Conservation (phyloP, 768 basidiomycete genomes). For the Artomyces pyxidatus region DNA sequence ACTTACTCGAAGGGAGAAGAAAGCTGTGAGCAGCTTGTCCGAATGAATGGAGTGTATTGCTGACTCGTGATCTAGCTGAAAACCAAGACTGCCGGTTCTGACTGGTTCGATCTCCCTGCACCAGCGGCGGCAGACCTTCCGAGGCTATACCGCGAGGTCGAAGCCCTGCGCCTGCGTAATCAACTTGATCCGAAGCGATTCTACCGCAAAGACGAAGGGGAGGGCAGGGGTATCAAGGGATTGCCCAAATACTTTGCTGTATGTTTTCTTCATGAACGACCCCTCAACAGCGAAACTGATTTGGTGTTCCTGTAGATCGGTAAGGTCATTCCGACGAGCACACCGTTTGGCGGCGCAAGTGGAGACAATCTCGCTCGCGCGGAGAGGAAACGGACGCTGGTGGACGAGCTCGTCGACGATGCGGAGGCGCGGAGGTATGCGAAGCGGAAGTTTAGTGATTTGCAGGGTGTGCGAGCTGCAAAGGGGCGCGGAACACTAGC, state of each 20-base stretch:
- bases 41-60: not conserved
- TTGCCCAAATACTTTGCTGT: conserved; percentile 90
- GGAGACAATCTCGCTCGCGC: conserved; percentile 64
- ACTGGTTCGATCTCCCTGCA: conserved; percentile 86
- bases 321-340: conserved; percentile 59
- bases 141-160: conserved; percentile 74
- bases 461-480: conserved; percentile 59
- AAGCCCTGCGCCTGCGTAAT: conserved; percentile 78
- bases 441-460: conserved; percentile 83
- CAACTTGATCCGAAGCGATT: conserved; percentile 90
- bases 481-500: conserved; percentile 65
- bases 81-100: conserved; percentile 64
- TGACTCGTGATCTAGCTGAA: conserved; percentile 41
- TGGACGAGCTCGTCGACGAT: conserved; percentile 87
- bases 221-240: conserved; percentile 77
- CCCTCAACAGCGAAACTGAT: conserved; percentile 7
- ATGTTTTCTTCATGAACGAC: conserved; percentile 19
- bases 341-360: conserved; percentile 65
- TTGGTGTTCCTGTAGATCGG: conserved; percentile 49
- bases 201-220: conserved; percentile 80
- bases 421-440: conserved; percentile 80
- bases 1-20: conserved; percentile 64
- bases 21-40: conserved; percentile 42
- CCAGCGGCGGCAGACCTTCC: conserved; percentile 76
- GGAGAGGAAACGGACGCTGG: conserved; percentile 70